Evolutionary conservation across 2,329 filamentous ascomycete species (phyloP), one percentile per base, ranked within the genome.

Genomic region (Boeremia exigua): DNA sequence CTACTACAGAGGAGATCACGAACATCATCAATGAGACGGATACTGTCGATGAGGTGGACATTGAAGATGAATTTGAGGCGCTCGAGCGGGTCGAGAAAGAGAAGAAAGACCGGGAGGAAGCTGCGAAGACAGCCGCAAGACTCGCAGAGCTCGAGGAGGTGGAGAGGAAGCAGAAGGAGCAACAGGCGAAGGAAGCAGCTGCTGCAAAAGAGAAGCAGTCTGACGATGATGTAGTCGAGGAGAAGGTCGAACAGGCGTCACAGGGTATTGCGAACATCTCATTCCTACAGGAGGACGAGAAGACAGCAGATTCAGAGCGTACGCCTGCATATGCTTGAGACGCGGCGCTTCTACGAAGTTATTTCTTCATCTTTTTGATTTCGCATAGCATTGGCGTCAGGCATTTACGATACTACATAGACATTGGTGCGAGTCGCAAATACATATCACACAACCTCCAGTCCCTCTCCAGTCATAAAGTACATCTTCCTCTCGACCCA

Each of bases 51-150:
- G 93, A 96, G 69, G 82, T 71, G 17, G 93, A 96, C 73, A 86
- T 98, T 51, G 92, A 97, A 64, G 90, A 94, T 57, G 94, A 97
- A 78, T 82, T 98, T 42, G 89, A 90, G 63, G 87, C 82, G 3
- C 79, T 99, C 78, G 87, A 93, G 76, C 79, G 72, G 30, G 74
- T 63, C 3, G 92, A 96, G 72, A 90, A 89, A 73, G 85, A 96
- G 62, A 90, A 94, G 71, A 86, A 89, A 58, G 81, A 96, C 78
- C 85, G 89, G 69, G 77, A 73, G 17, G 81, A 85, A 61, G 84
- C 86, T 64, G 76, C 70, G 61, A 79, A 79, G 68, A 83, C 84
- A 69, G 81, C 85, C 54, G 78, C 80, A 29, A 76, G 72, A 67
- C 58, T 74, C 19, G 72, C 73, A 11, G 66, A 69, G 50, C 58